Evolutionary conservation across 2,329 filamentous ascomycete species (phyloP).

Genomic region (Tetracladium maxilliforme): DNA sequence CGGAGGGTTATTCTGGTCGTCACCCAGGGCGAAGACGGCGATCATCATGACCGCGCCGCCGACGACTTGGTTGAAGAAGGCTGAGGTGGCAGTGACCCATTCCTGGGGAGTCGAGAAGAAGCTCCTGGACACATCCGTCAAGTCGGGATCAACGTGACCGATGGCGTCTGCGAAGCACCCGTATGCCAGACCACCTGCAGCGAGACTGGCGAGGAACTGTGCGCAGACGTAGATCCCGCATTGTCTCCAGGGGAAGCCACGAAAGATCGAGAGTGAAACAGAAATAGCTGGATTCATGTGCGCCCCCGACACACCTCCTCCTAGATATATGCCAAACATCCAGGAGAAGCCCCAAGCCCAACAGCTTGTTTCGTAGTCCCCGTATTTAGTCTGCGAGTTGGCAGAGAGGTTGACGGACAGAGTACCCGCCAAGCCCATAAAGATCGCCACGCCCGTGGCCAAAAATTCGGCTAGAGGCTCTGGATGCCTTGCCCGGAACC

Average conservation of each 20-base stretch:
- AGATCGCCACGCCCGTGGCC: constrained; percentile 16
- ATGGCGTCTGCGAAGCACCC: constrained; percentile 23
- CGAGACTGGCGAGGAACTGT: constrained; percentile 35
- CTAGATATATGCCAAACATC: constrained; percentile 33
- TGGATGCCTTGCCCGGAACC: constrained; percentile 31
- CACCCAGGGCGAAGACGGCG: constrained; percentile 26
- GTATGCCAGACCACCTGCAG: constrained; percentile 29
- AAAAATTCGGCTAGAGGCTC: constrained; percentile 38
- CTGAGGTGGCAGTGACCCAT: constrained; percentile 19
- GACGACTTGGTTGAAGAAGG: constrained; percentile 31
- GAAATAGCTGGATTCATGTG: constrained; percentile 28
- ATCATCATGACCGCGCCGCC: constrained; percentile 23
- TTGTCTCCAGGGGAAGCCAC: constrained; percentile 35
- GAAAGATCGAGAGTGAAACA: constrained; percentile 28
- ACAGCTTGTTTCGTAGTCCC: constrained; percentile 25
- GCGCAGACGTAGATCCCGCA: constrained; percentile 32
- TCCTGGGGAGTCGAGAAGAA: constrained; percentile 26
- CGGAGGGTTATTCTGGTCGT: constrained; percentile 28
- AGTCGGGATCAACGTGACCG: constrained; percentile 8
- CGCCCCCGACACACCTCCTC: constrained; percentile 28
- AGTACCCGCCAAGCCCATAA: constrained; percentile 33
- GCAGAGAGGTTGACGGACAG: constrained; percentile 19
- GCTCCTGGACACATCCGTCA: constrained; percentile 15
- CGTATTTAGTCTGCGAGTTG: constrained; percentile 15
- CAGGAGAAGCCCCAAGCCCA: constrained; percentile 37